These are phyloP conservation scores for Apiotrichum domesticum DNA, from an alignment of 1,284 basidiomycete species.

Conservation along the genomic window DNA sequence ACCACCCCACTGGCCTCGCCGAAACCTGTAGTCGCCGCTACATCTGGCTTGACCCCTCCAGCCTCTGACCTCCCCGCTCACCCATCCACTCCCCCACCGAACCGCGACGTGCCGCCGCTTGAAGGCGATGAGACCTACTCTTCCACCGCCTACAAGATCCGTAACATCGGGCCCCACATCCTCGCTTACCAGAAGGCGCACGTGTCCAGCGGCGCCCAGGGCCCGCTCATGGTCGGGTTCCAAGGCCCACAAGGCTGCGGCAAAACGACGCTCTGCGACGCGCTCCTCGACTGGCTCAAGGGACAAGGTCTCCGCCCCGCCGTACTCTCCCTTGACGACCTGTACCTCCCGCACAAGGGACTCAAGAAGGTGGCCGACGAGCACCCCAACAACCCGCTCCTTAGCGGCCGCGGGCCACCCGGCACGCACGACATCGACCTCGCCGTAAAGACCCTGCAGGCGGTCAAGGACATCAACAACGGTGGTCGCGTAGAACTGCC, in stretches of 20 bases:
- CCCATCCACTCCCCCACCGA: slow-evolving; percentile 2
- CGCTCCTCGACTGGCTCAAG: slow-evolving; percentile 24
- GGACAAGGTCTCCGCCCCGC: slow-evolving; percentile 20
- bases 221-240: slow-evolving; percentile 19
- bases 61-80: background rate
- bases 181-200: slow-evolving; percentile 20
- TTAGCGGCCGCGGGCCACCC: slow-evolving; percentile 40
- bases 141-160: slow-evolving; percentile 34
- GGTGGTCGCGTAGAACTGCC: slow-evolving; percentile 48
- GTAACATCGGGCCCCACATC: slow-evolving; percentile 33
- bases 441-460: background rate
- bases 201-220: slow-evolving; percentile 7
- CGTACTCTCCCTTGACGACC: slow-evolving; percentile 38
- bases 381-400: slow-evolving; percentile 34
- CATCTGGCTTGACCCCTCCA: background rate
- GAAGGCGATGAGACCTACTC: slow-evolving; percentile 24
- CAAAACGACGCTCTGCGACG: slow-evolving; percentile 38
- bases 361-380: slow-evolving; percentile 26
- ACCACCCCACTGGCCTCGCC: background rate
- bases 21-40: background rate
- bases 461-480: slow-evolving; percentile 9
- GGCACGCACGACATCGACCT: slow-evolving; percentile 38
- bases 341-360: slow-evolving; percentile 33
- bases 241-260: slow-evolving; percentile 22
- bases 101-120: slow-evolving; percentile 11